phyloP scores from a whole-genome alignment of 2,329 filamentous ascomycete species.

The Gaeumannomyces sp. region DNA sequence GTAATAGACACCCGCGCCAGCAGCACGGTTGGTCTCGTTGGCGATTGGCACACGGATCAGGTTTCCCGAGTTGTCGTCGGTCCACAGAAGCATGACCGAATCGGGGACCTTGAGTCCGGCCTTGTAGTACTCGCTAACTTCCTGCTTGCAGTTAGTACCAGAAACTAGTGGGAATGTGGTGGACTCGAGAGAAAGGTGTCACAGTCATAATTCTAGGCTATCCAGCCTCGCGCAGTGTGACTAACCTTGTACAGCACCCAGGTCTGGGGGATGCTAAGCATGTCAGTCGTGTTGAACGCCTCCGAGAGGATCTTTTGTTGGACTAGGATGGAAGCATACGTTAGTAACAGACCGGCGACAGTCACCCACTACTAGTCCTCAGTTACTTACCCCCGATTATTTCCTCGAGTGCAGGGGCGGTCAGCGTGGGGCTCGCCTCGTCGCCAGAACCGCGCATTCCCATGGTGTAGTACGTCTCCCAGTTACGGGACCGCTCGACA shows the following conservation, averaged over 20 bases:
- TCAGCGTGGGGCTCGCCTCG: slow-evolving; percentile 37
- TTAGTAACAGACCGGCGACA: not conserved
- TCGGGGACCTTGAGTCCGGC: slow-evolving; percentile 53
- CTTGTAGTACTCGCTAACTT: slow-evolving; percentile 51
- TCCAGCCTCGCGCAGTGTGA: too few species aligned
- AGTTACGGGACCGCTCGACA: slow-evolving; percentile 41
- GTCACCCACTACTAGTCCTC: not conserved
- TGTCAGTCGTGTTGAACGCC: not conserved
- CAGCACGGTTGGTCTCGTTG: slow-evolving; percentile 45
- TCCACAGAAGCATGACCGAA: slow-evolving; percentile 56
- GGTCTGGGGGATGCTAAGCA: slow-evolving; percentile 41
- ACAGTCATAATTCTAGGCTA: too few species aligned
- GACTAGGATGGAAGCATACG: not conserved
- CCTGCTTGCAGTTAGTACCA: slow-evolving; percentile 12
- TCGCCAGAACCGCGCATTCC: slow-evolving; percentile 51
- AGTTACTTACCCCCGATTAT: slow-evolving; percentile 30
- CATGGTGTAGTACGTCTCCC: slow-evolving; percentile 41
- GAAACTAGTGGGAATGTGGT: not conserved
- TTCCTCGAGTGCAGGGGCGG: slow-evolving; percentile 32
- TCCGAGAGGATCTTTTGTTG: slow-evolving; percentile 12
- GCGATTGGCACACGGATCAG: slow-evolving; percentile 49
- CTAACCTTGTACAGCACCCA: slow-evolving; percentile 50
- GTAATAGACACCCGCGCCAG: slow-evolving; percentile 56
- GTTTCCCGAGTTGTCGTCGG: slow-evolving; percentile 59
- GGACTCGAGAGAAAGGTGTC: not conserved